phyloP scores from a whole-genome alignment of 2,329 filamentous ascomycete genomes.

The Emergomyces pasteurianus region DNA sequence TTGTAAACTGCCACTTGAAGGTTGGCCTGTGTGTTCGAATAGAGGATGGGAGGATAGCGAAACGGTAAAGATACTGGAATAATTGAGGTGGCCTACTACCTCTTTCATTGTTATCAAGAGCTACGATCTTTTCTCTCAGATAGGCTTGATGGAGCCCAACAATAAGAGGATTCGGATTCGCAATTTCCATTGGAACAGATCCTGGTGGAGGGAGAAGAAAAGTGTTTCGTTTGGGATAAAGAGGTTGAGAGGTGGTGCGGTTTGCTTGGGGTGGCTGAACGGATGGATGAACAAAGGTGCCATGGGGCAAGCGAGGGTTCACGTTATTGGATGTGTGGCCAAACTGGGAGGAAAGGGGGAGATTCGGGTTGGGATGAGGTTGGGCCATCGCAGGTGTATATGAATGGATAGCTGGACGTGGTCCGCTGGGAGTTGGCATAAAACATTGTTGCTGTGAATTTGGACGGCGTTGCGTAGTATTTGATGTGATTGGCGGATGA shows the following conservation, averaged over 20 bases:
- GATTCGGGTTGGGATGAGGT: not conserved
- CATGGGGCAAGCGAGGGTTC: not conserved
- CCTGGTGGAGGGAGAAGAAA: conserved; percentile 27
- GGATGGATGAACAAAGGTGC: not conserved
- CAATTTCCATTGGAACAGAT: conserved; percentile 23
- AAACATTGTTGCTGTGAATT: not conserved
- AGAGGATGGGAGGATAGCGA: conserved; percentile 19
- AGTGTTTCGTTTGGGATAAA: not conserved
- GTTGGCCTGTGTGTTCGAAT: conserved; percentile 17
- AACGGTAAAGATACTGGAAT: conserved; percentile 26
- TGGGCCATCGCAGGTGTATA: not conserved
- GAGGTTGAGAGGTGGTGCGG: not conserved
- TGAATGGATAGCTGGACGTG: not conserved
- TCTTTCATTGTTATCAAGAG: not conserved
- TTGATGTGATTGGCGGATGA: not conserved
- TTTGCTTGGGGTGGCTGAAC: not conserved
- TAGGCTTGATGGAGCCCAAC: conserved; percentile 48
- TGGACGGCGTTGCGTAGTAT: not conserved
- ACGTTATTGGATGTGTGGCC: not conserved
- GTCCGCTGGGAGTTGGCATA: not conserved
- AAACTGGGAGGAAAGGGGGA: not conserved
- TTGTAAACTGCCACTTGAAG: conserved; percentile 25
- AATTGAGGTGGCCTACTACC: conserved; percentile 13
- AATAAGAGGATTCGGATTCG: conserved; percentile 33
- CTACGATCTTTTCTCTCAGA: conserved; percentile 24